Conservation (phyloP, 208 protist genomes). For the Trichomonas gallinae region DNA sequence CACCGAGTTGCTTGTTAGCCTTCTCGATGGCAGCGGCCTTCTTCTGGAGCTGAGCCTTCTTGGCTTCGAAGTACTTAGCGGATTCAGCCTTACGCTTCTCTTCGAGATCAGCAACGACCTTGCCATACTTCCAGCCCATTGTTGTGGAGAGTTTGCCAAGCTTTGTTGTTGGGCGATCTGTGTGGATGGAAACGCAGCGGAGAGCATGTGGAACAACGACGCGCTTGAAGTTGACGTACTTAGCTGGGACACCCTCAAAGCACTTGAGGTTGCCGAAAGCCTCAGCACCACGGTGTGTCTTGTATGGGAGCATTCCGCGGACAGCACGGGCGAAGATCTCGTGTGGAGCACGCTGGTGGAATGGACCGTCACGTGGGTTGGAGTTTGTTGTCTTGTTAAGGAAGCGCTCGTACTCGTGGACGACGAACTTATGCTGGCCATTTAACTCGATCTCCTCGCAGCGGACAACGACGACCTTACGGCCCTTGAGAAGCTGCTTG, state of each 20-base stretch:
- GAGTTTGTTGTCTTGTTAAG: slow-evolving; percentile 81
- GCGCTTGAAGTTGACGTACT: slow-evolving; percentile 66
- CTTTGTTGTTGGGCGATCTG: too few species aligned
- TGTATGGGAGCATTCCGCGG: slow-evolving; percentile 90
- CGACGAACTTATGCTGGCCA: not conserved
- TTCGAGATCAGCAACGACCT: slow-evolving; percentile 59
- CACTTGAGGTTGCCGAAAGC: slow-evolving; percentile 57
- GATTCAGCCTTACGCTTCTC: slow-evolving; percentile 53
- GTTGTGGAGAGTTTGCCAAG: too few species aligned
- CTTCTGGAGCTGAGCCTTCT: not conserved
- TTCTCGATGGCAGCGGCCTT: not conserved
- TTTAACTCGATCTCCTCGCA: not conserved
- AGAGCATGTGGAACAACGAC: slow-evolving; percentile 63
- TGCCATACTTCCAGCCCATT: slow-evolving; percentile 49
- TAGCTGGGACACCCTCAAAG: slow-evolving; percentile 70
- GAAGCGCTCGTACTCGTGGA: too few species aligned
- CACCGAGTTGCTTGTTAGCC: not conserved
- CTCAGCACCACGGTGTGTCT: slow-evolving; percentile 54
- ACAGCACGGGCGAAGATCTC: slow-evolving; percentile 79
- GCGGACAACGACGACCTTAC: slow-evolving; percentile 79
- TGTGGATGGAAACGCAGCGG: slow-evolving; percentile 47
- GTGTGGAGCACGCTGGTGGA: slow-evolving; percentile 86
- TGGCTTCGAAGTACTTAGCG: not conserved
- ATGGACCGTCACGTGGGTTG: slow-evolving; percentile 86
- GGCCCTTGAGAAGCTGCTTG: slow-evolving; percentile 84